phyloP scores from a whole-genome alignment of 2,329 filamentous ascomycete species.

The Cladosporium sp. region DNA sequence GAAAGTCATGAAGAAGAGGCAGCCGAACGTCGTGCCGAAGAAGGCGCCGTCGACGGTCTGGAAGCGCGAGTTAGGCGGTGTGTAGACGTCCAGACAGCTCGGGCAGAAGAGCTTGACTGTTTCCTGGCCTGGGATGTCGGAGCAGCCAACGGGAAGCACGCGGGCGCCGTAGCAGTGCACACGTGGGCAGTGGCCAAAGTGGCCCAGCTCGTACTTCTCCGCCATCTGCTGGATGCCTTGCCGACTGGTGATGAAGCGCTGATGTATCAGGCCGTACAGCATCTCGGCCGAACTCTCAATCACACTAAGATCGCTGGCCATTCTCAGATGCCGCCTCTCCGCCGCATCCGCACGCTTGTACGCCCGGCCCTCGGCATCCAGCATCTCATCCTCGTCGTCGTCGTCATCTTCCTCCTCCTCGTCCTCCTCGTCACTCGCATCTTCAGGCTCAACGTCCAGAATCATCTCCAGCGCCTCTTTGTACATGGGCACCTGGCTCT shows the following conservation, averaged over 20 bases:
- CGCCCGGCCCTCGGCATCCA: conserved; percentile 60
- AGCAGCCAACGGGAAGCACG: conserved; percentile 89
- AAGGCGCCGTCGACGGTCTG: conserved; percentile 97
- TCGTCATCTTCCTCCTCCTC: conserved; percentile 68
- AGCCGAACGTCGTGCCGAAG: conserved; percentile 96
- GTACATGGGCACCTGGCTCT: conserved; percentile 96
- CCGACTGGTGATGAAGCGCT: conserved; percentile 95
- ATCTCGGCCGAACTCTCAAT: conserved; percentile 98
- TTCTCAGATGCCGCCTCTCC: conserved; percentile 78
- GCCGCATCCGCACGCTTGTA: conserved; percentile 40
- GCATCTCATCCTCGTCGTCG: conserved; percentile 54
- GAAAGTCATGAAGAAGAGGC: conserved; percentile 97
- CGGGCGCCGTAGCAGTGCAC: conserved; percentile 89
- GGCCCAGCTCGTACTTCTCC: conserved; percentile 95
- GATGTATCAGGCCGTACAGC: conserved; percentile 96
- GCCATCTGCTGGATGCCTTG: conserved; percentile 98
- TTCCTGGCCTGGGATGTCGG: conserved; percentile 92
- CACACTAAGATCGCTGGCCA: conserved; percentile 89
- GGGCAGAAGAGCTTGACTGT: conserved; percentile 99
- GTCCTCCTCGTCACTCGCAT: conserved; percentile 84
- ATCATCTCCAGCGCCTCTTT: conserved; percentile 99
- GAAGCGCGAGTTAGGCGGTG: conserved; percentile 94
- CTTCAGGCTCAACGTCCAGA: conserved; percentile 94
- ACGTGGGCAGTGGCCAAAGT: conserved; percentile 94
- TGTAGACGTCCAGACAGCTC: conserved; percentile 94